A percentile compares a stretch with the other conserved stretches of the same genome.
phyloP scores from a whole-genome alignment of 768 basidiomycete genomes.

The Boletus sp. region DNA sequence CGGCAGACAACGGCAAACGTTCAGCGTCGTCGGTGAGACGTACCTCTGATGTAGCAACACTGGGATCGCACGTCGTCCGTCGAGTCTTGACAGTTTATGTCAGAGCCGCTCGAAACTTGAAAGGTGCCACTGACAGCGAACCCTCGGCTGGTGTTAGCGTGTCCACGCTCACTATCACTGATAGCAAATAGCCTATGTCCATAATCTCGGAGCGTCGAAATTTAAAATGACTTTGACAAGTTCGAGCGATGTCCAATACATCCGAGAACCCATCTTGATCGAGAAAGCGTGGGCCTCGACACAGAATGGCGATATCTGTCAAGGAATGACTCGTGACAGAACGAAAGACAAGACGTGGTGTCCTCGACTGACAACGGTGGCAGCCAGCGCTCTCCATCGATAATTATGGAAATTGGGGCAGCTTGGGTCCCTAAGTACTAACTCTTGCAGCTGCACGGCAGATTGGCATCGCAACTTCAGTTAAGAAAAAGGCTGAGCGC shows the following conservation, averaged over 20 bases:
- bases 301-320: constrained; percentile 2
- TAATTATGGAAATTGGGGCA: background rate
- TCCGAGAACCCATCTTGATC: background rate
- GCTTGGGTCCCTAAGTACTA: background rate
- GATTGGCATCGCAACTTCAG: no score
- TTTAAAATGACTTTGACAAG: background rate
- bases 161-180: background rate
- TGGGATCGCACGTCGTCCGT: no score
- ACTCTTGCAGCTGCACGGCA: background rate
- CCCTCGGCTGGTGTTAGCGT: background rate
- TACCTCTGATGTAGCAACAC: background rate
- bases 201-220: background rate
- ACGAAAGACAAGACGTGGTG: no score
- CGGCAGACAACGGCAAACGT: background rate
- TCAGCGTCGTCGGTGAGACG: background rate
- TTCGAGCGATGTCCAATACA: background rate
- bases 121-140: background rate
- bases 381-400: background rate
- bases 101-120: background rate
- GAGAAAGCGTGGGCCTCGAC: background rate
- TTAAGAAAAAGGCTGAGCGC: no score
- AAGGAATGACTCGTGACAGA: background rate
- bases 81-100: background rate
- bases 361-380: background rate
- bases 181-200: background rate